A percentile compares a stretch with the other conserved stretches of the same genome.
Conservation (phyloP, 1,139 yeast species). For the Candida glucosophila region DNA sequence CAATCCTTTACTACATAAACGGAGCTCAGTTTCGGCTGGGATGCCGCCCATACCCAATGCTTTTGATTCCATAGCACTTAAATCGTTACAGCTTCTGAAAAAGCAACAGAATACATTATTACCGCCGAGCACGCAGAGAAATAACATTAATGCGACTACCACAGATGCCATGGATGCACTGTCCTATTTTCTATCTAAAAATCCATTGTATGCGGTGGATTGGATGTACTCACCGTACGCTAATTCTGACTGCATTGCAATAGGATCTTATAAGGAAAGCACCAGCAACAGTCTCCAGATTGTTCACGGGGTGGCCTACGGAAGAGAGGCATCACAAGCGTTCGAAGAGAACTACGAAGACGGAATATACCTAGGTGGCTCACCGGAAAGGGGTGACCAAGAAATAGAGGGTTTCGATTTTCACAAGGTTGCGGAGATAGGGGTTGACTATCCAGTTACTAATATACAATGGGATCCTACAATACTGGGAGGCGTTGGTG, state of each 20-base stretch:
- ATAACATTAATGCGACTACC: conserved; percentile 4
- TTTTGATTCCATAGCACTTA: background rate
- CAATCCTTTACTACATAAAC: conserved; percentile 6
- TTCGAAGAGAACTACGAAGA: conserved; percentile 2
- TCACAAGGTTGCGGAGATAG: conserved; percentile 39
- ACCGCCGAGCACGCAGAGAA: conserved; percentile 6
- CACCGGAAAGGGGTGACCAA: conserved; percentile 2
- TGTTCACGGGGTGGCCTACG: conserved; percentile 32
- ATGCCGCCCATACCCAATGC: conserved; percentile 4
- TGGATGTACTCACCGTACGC: conserved; percentile 43
- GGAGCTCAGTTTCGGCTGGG: conserved; percentile 10
- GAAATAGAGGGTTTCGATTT: conserved; percentile 38
- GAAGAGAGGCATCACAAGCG: conserved; percentile 11
- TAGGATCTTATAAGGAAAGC: conserved; percentile 68
- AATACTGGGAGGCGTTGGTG: conserved; percentile 15
- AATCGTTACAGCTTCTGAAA: no score
- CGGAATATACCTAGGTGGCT: no score
- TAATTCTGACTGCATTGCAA: conserved; percentile 46
- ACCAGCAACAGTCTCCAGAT: conserved; percentile 46
- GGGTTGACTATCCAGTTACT: conserved; percentile 60
- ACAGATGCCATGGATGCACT: conserved; percentile 3
- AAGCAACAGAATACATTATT: conserved; percentile 7
- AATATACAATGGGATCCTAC: conserved; percentile 68
- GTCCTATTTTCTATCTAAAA: conserved; percentile 50
- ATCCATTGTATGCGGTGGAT: conserved; percentile 60